Conservation (phyloP, 106 monocot species). For the Narthecium ossifragum region DNA sequence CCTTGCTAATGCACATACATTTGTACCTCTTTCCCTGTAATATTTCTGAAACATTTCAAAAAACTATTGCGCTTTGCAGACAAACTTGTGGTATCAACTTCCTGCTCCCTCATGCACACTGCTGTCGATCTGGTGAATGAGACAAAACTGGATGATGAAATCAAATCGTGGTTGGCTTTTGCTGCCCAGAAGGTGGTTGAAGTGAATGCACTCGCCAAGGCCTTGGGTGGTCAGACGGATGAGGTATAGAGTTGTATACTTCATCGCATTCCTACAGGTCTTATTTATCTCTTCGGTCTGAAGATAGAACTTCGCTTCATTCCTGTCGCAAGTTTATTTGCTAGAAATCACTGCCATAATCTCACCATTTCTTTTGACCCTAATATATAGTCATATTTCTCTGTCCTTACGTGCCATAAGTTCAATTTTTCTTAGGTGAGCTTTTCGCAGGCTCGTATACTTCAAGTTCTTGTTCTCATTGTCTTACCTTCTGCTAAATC, state of each 20-base stretch:
- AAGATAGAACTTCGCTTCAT: background rate
- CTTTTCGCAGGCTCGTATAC: background rate
- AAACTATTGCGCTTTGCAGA: conserved; percentile 4
- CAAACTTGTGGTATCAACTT: conserved; percentile 21
- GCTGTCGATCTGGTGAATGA: conserved; percentile 19
- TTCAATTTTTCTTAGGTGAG: background rate
- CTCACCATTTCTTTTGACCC: background rate
- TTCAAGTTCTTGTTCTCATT: background rate
- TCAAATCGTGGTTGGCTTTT: conserved; percentile 27
- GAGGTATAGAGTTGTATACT: background rate
- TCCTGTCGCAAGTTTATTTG: background rate
- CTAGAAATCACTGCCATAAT: background rate
- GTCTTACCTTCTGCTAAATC: background rate
- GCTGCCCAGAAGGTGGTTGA: conserved; percentile 20
- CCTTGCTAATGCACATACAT: background rate
- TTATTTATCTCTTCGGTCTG: background rate
- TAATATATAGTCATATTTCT: background rate
- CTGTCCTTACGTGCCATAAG: background rate
- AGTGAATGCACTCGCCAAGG: conserved; percentile 13
- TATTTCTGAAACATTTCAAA: background rate
- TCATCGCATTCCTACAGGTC: background rate
- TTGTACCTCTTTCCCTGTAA: background rate
- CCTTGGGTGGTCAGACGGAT: conserved; percentile 2
- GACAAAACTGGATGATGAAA: conserved; percentile 16
- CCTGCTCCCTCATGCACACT: conserved; percentile 23